Conservation (phyloP, 805 yeast species). For the Candida railenensis region DNA sequence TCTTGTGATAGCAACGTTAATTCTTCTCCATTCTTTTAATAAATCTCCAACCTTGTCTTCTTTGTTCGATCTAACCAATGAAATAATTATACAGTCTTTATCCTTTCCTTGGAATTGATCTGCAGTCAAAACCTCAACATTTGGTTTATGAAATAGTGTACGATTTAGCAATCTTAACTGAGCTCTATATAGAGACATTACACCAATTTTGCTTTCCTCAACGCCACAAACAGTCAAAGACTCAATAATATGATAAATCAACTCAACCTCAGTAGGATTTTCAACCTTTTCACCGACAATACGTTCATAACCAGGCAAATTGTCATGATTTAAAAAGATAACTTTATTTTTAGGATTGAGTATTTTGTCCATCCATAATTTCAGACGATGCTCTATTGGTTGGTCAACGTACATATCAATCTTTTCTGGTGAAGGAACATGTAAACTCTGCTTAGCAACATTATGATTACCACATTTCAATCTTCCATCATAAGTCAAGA, state of each 20-base stretch:
- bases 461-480: constrained; percentile 69
- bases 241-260: constrained; percentile 62
- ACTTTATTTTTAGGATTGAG: constrained; percentile 61
- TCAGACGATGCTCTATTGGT: not conserved
- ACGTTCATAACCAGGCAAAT: constrained; percentile 56
- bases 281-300: constrained; percentile 64
- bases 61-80: constrained; percentile 80
- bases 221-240: constrained; percentile 63
- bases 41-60: constrained; percentile 70
- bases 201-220: constrained; percentile 61
- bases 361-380: constrained; percentile 56
- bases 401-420: constrained; percentile 14
- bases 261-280: constrained; percentile 68
- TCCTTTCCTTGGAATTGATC: constrained; percentile 97
- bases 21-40: constrained; percentile 83
- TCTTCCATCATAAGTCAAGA: constrained; percentile 70
- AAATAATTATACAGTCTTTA: constrained; percentile 85
- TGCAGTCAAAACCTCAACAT: constrained; percentile 82
- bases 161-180: constrained; percentile 50
- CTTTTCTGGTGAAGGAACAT: constrained; percentile 42
- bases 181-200: constrained; percentile 85
- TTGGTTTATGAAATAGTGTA: constrained; percentile 27
- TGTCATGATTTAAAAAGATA: constrained; percentile 77
- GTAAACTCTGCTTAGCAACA: constrained; percentile 60
- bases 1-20: constrained; percentile 93